Conservation (phyloP, 1,284 basidiomycete genomes). For the Boletus smithii region DNA sequence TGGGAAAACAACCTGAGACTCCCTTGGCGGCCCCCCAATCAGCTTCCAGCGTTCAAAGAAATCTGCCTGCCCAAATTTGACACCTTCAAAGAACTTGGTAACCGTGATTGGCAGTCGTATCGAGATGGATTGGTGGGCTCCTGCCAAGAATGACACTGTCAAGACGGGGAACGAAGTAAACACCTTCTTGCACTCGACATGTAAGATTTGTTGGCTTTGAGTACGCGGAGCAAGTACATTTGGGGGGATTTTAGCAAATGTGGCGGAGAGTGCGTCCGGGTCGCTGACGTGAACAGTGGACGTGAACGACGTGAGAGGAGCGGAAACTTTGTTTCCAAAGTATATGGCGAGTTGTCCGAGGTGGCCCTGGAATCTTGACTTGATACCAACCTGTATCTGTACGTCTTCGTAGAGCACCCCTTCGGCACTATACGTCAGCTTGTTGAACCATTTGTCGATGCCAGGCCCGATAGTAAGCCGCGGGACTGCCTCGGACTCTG, state of each 20-base stretch:
- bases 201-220: constrained; percentile 90
- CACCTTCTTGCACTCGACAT: constrained; percentile 89
- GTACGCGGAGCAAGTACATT: constrained; percentile 76
- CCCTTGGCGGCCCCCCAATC: constrained; percentile 91
- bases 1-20: constrained; percentile 86
- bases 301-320: constrained; percentile 86
- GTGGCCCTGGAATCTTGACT: constrained; percentile 92
- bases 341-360: constrained; percentile 91
- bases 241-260: constrained; percentile 87
- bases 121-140: constrained; percentile 83
- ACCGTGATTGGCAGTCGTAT: constrained; percentile 84
- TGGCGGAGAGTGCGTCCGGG: constrained; percentile 70
- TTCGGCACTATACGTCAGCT: constrained; percentile 76
- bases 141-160: constrained; percentile 88
- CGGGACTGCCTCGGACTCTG: constrained; percentile 37
- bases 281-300: constrained; percentile 76
- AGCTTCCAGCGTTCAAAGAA: constrained; percentile 99
- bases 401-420: constrained; percentile 96
- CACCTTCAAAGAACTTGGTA: constrained; percentile 92
- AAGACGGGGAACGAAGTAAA: constrained; percentile 83
- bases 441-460: constrained; percentile 87
- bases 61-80: constrained; percentile 76
- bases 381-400: constrained; percentile 93
- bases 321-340: constrained; percentile 92
- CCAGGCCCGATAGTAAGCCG: constrained; percentile 63